Evolutionary conservation across 1,284 basidiomycete species (phyloP), one percentile per base, ranked within the genome.

Genomic region (Stereum hirsutum): DNA sequence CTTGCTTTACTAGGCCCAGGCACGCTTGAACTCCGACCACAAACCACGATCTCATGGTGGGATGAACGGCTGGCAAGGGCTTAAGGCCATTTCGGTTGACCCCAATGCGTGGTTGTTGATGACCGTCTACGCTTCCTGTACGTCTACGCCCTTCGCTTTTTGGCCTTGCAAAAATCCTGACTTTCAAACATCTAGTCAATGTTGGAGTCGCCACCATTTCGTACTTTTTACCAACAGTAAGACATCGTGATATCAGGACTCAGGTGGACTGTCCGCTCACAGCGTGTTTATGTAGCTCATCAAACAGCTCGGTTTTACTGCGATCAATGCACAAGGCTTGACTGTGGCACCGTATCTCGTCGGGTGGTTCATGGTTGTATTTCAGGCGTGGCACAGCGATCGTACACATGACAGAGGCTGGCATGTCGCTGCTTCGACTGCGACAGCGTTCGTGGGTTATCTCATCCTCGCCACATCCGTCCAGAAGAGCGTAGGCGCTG

Each of bases 11-110:
- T n/a, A n/a, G n/a, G n/a, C 74, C 1, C 72, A 75, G 54, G 73
- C 73, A 19, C 64, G 74, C 6, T 51, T 77, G 15, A 68, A 74
- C 46, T 58, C 65, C 10, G 73, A 75, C 50, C 74, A 77, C 43
- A 72, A 65, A 48, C 74, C 74, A 6, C 68, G 68, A 42, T 74
- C 71, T 2, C 74, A 75, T 50, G 73, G 74, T 24, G 74, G 74
- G 15, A 72, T 74, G 71, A 66, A 57, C 15, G 73, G 73, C 24
- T 73, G 69, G 72, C 54, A 68, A 47, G 73, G 72, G 4, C 66
- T 77, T 57, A 72, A 71, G 47, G 69, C 66, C 11, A 54, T 76
- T 37, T 53, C 74, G 24, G 50, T 58, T 2, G 74, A 77, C 54
- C 23, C 60, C 10, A 69, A 75, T 53, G 62, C 72, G 10, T 77